Percentiles rank a stretch among this genome's conserved stretches.
Conservation (phyloP, 495 filamentous ascomycete genomes). For the Tuber umbilicatum region DNA sequence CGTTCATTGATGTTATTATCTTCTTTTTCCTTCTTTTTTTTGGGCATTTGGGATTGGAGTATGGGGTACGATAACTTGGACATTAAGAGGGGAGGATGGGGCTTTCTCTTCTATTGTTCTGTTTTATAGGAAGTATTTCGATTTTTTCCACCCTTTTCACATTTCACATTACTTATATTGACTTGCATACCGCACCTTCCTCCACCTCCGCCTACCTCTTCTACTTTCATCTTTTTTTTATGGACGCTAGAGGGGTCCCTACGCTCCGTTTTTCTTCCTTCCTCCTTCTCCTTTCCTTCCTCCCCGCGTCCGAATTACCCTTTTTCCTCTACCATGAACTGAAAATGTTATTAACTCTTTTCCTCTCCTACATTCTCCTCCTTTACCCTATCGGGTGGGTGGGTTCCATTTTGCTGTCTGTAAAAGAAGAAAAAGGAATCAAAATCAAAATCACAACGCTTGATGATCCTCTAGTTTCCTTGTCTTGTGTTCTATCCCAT, state of each 20-base stretch:
- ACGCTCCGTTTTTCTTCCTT: neutral
- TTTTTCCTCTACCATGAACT: neutral
- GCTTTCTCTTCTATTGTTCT: conserved; percentile 1
- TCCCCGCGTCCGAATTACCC: neutral
- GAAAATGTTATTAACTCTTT: neutral
- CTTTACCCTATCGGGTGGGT: neutral
- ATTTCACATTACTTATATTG: neutral
- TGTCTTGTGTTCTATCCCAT: neutral
- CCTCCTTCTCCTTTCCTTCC: neutral
- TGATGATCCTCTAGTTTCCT: neutral
- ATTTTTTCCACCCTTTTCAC: neutral
- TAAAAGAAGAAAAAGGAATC: neutral
- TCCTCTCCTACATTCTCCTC: neutral
- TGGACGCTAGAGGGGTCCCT: neutral
- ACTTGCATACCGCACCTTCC: neutral
- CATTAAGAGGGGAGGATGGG: conserved; percentile 18
- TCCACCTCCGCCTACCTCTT: neutral
- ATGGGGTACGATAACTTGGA: conserved; percentile 42
- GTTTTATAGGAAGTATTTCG: neutral
- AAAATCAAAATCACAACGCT: neutral
- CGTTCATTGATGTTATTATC: conserved; percentile 14
- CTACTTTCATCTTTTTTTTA: neutral
- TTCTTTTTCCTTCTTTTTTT: conserved; percentile 29
- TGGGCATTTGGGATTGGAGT: conserved; percentile 42
- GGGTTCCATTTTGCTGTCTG: neutral